Base-by-base conservation (phyloP, 352 stramenopile species). In the Phytophthora fragariae region DNA sequence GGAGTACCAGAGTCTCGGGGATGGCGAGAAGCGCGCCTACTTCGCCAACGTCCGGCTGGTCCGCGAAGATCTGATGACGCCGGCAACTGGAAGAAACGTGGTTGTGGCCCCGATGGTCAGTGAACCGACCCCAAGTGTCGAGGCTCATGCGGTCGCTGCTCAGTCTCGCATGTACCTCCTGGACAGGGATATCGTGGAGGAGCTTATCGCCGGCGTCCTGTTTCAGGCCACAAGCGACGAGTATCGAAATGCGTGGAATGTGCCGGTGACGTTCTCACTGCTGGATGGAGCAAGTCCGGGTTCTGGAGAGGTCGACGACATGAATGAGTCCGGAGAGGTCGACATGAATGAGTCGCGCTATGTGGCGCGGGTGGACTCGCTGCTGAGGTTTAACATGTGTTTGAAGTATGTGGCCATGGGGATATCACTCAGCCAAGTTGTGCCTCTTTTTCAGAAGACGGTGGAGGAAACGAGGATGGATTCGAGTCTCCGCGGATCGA, bases 301-400 rank as follows among this genome's bases (percentile, higher is more conserved):
- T 17, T 14, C 57, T 61, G n/a, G 24, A 47, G 68, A 69, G 5
- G 46, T 63, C n/a, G n/a, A n/a, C 2, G 66, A 78, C 8, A 27
- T 55, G 17, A 79, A 76, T 47, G 72, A 79, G 37, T 72, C 62
- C n/a, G n/a, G 24, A 47, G 68, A 69, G 5, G 46, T 63, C 2
- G 66, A 78, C 8, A 27, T 55, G 17, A 79, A 76, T 47, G 72
- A 79, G 37, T 72, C 62, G 17, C 70, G 62, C 5, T 79, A 76
- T 76, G 50, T 76, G 63, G 72, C 59, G 24, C 68, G 62, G 3
- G 69, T 79, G 44, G 62, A 67, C 1, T 79, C 72, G 27, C 37
- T 79, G n/a, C 19, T 79, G 64, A 57, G 31, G 29, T 79, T 76
- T 60, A 76, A 76, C 57, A 72, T 69, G 68, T 79, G 72, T 19